Conservation (phyloP, 148 eudicot species). For the Diospyros kaki region DNA sequence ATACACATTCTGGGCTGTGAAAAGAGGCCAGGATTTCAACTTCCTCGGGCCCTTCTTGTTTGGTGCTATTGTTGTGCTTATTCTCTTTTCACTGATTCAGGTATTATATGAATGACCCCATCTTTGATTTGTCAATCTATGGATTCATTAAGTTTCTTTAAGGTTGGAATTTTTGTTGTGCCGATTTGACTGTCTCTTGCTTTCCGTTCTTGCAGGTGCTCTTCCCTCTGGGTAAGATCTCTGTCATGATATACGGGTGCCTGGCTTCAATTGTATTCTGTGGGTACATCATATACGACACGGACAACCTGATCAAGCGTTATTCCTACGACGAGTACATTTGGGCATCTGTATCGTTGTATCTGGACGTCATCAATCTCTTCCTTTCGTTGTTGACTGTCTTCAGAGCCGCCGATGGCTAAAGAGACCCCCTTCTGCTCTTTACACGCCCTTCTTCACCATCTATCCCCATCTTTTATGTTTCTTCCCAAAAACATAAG, state of each 20-base stretch:
- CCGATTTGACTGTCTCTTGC: background rate
- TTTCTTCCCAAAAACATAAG: too few relatives aligned
- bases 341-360: constrained; percentile 44
- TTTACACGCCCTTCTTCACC: too few relatives aligned
- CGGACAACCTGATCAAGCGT: constrained; percentile 49
- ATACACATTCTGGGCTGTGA: constrained; percentile 58
- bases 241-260: constrained; percentile 40
- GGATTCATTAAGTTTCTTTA: background rate
- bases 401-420: constrained; percentile 40
- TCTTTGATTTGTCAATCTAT: background rate
- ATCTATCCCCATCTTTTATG: too few relatives aligned
- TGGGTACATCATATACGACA: constrained; percentile 44
- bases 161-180: background rate
- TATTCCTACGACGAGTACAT: constrained; percentile 49
- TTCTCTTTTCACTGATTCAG: constrained; percentile 42
- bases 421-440: background rate
- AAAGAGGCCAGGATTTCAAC: constrained; percentile 45
- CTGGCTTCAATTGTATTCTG: constrained; percentile 42
- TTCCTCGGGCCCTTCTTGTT: constrained; percentile 55
- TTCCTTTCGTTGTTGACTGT: constrained; percentile 36
- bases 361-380: constrained; percentile 45
- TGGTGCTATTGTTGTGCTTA: constrained; percentile 34
- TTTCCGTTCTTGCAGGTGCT: constrained; percentile 23
- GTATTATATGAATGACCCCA: constrained; percentile 8
- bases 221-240: constrained; percentile 36